These are phyloP conservation scores for Pterocarpus santalinus DNA, from an alignment of 306 rosid genomes.

Conservation along the genomic window DNA sequence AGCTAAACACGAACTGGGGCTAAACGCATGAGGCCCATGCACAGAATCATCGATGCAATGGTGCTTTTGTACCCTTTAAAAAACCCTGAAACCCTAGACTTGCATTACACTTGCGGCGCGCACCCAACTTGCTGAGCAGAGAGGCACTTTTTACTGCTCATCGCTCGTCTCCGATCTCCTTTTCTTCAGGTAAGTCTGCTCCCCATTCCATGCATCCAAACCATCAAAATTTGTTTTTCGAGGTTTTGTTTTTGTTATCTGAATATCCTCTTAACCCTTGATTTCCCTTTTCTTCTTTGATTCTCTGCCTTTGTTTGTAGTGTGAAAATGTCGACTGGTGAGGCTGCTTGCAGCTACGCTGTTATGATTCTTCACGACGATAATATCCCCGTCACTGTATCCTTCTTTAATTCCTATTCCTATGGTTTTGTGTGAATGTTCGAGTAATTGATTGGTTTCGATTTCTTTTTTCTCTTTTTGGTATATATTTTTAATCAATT, in stretches of 20 bases:
- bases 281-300: neutral
- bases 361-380: slow-evolving; percentile 73
- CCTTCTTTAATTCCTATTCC: slow-evolving; percentile 21
- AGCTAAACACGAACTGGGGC: slow-evolving; percentile 1
- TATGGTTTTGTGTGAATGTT: neutral
- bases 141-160: neutral
- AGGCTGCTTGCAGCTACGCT: slow-evolving; percentile 77
- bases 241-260: neutral
- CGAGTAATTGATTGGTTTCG: neutral
- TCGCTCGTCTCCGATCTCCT: slow-evolving; percentile 1
- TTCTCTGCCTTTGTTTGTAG: slow-evolving; percentile 29
- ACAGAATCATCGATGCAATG: neutral
- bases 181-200: neutral
- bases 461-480: neutral
- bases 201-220: neutral
- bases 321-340: slow-evolving; percentile 61
- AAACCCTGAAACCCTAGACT: slow-evolving; percentile 48
- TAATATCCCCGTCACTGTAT: slow-evolving; percentile 69
- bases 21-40: neutral
- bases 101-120: slow-evolving; percentile 11
- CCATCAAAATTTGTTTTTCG: neutral
- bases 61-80: neutral
- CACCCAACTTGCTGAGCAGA: neutral
- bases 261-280: neutral
- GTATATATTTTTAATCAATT: neutral